Conservation (phyloP, 495 filamentous ascomycete genomes). For the Bryoglossum gracile region DNA sequence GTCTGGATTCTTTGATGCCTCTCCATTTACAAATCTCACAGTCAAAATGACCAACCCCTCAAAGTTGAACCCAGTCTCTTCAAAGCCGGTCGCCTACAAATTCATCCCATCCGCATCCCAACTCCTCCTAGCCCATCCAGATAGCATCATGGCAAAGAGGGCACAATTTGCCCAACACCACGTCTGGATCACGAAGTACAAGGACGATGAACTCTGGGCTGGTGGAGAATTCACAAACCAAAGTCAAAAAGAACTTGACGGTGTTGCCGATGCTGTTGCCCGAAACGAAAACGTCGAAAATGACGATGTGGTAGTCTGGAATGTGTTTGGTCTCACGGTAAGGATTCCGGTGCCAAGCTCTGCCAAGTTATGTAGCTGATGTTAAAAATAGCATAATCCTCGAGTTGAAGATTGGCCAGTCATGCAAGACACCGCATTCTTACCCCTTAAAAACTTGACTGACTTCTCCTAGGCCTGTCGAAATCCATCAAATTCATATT, state of each 20-base stretch:
- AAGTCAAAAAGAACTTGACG: conserved; percentile 51
- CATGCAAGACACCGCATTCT: too few relatives aligned
- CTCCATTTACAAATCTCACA: conserved; percentile 53
- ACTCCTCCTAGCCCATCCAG: conserved; percentile 62
- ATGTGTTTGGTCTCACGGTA: conserved; percentile 49
- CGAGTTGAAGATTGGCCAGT: conserved; percentile 55
- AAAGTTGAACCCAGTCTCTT: conserved; percentile 61
- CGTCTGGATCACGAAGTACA: conserved; percentile 73
- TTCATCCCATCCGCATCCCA: conserved; percentile 67
- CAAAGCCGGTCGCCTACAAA: conserved; percentile 72
- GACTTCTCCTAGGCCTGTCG: conserved; percentile 43
- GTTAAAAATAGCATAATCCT: conserved; percentile 40
- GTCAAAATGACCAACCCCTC: conserved; percentile 74
- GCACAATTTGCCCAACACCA: conserved; percentile 78
- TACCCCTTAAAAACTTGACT: too few relatives aligned
- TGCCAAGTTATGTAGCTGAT: neutral
- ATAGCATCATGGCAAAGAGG: conserved; percentile 59
- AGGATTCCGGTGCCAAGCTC: neutral
- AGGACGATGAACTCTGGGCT: conserved; percentile 71
- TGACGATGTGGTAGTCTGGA: conserved; percentile 50
- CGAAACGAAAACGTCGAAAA: conserved; percentile 44
- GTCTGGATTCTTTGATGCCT: conserved; percentile 57
- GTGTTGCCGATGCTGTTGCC: conserved; percentile 45
- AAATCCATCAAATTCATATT: conserved; percentile 52
- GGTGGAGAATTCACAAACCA: conserved; percentile 86